These are phyloP conservation scores for Leccinum boreale DNA, from an alignment of 768 basidiomycete species.

Conservation along the genomic window DNA sequence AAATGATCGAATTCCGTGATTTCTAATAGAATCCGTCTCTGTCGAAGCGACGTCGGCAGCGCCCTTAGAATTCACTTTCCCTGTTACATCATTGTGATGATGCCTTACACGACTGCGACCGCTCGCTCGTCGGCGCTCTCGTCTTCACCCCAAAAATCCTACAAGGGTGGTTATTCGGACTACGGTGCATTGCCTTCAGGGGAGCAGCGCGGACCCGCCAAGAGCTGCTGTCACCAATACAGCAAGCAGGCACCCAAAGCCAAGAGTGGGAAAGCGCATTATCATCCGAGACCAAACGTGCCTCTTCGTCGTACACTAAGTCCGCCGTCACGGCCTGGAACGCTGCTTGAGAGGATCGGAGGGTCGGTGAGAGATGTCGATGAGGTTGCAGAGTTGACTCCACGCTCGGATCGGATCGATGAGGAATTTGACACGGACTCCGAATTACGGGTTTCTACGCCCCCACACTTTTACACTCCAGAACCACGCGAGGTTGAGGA, in stretches of 20 bases:
- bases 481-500: constrained; percentile 25
- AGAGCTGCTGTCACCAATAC: background rate
- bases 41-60: background rate
- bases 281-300: background rate
- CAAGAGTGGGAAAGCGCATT: constrained; percentile 8
- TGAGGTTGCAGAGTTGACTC: background rate
- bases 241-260: background rate
- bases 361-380: background rate
- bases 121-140: background rate
- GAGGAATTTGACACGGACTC: background rate
- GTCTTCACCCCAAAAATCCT: background rate
- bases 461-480: constrained; percentile 15
- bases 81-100: background rate
- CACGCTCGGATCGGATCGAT: constrained; percentile 9
- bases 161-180: constrained; percentile 1
- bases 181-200: background rate
- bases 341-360: constrained; percentile 23
- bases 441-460: background rate
- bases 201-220: background rate
- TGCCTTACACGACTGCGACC: constrained; percentile 2
- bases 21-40: constrained; percentile 1
- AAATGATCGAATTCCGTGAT: background rate
- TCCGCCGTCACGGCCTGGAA: constrained; percentile 4
- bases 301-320: constrained; percentile 15
- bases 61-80: background rate